Conservation (phyloP, 768 basidiomycete genomes). For the Boletus eberwhitei region DNA sequence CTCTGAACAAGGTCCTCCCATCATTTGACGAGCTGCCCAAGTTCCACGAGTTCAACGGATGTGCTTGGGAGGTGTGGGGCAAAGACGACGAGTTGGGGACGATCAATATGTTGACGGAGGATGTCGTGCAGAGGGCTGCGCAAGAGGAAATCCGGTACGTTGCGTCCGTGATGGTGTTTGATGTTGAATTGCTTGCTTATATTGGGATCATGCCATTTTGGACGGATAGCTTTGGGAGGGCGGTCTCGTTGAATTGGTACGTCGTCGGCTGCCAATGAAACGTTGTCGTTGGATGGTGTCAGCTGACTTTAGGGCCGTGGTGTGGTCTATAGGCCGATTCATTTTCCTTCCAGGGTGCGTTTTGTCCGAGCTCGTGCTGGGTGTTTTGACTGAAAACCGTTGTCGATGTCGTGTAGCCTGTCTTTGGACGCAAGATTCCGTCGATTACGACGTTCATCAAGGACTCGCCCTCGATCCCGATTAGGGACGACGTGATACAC, state of each 20-base stretch:
- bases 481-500: conserved; percentile 50
- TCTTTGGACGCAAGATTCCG: conserved; percentile 54
- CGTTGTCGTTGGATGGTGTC: not conserved
- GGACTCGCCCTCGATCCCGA: conserved; percentile 10
- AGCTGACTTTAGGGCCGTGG: not conserved
- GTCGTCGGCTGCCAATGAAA: conserved; percentile 14
- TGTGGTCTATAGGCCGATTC: conserved; percentile 49
- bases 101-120: conserved; percentile 60
- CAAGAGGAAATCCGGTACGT: conserved; percentile 56
- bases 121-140: conserved; percentile 57
- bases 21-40: conserved; percentile 48
- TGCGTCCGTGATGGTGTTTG: not conserved
- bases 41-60: conserved; percentile 46
- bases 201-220: not conserved
- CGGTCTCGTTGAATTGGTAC: conserved; percentile 62
- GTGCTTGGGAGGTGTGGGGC: conserved; percentile 71
- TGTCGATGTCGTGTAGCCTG: conserved; percentile 39
- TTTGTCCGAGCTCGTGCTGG: not conserved
- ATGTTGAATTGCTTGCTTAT: not conserved
- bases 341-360: conserved; percentile 60
- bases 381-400: not conserved
- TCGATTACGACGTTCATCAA: conserved; percentile 42
- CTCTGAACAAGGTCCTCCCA: conserved; percentile 35
- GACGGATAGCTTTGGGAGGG: conserved; percentile 45
- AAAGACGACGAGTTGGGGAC: conserved; percentile 64